Evolutionary conservation across 805 yeast species (phyloP).

Genomic region (Zygoascus ofunaensis): DNA sequence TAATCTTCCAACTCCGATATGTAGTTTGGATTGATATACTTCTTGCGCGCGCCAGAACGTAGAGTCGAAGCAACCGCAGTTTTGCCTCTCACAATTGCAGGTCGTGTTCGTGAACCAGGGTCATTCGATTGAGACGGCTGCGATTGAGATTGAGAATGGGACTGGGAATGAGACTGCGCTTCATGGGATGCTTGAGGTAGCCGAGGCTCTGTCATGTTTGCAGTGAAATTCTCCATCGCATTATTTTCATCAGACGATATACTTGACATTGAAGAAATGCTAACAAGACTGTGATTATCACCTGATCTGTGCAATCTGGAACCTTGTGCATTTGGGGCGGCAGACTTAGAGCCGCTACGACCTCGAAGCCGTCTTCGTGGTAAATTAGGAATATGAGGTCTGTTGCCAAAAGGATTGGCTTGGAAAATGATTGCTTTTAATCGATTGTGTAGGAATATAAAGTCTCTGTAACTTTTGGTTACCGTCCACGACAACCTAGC

Average conservation of each 20-base stretch:
- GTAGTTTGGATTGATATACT: background rate
- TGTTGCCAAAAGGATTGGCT: slow-evolving; percentile 20
- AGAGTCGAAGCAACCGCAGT: background rate
- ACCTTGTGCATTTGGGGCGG: too few species aligned
- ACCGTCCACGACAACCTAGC: slow-evolving; percentile 74
- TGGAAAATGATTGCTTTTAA: slow-evolving; percentile 48
- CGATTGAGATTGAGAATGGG: background rate
- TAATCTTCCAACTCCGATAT: slow-evolving; percentile 47
- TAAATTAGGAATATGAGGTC: slow-evolving; percentile 33
- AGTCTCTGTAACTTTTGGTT: slow-evolving; percentile 59
- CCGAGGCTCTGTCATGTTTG: too few species aligned
- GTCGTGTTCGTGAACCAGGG: background rate
- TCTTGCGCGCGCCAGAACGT: background rate
- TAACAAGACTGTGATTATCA: background rate
- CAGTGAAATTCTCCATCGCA: background rate
- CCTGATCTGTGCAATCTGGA: background rate
- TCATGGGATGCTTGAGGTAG: background rate
- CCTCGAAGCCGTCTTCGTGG: slow-evolving; percentile 28
- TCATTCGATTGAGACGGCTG: background rate
- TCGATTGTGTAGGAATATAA: slow-evolving; percentile 60
- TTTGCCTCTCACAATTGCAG: too few species aligned
- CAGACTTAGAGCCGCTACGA: background rate
- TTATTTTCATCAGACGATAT: background rate
- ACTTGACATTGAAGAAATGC: background rate
- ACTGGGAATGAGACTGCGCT: background rate